Conservation (phyloP, 75 land plant species). For the Picea sitchensis region DNA sequence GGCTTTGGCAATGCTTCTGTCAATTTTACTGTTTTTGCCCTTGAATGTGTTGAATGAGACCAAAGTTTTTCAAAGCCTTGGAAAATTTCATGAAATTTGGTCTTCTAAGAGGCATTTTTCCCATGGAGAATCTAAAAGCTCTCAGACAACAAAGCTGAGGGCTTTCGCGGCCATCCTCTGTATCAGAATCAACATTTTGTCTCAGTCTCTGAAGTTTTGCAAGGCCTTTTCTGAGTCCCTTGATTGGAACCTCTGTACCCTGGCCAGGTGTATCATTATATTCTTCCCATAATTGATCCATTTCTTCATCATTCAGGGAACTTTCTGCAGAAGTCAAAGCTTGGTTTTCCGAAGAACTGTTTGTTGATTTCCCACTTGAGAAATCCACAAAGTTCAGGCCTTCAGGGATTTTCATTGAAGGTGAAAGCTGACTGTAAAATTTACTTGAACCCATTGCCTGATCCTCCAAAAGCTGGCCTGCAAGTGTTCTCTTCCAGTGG, state of each 20-base stretch:
- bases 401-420: constrained; percentile 4
- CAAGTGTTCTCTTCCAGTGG: constrained; percentile 5
- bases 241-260: neutral
- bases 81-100: constrained; percentile 9
- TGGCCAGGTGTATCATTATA: constrained; percentile 1
- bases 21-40: neutral
- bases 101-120: constrained; percentile 8
- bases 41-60: constrained; percentile 9
- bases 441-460: neutral
- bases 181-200: constrained; percentile 1
- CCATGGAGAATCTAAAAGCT: constrained; percentile 6
- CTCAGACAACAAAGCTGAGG: constrained; percentile 11
- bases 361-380: neutral
- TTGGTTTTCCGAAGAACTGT: constrained; percentile 6
- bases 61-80: constrained; percentile 7
- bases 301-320: constrained; percentile 6
- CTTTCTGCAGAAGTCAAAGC: constrained; percentile 2
- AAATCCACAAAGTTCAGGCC: neutral
- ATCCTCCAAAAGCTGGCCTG: constrained; percentile 6
- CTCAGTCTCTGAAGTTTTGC: constrained; percentile 1
- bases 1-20: too few relatives aligned
- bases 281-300: constrained; percentile 13
- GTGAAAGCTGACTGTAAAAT: neutral
- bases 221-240: constrained; percentile 7
- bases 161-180: constrained; percentile 5